Evolutionary conservation across 2,329 filamentous ascomycete genomes (phyloP), one percentile per base, ranked within the genome.

Genomic region (Paecilomyces variotii): DNA sequence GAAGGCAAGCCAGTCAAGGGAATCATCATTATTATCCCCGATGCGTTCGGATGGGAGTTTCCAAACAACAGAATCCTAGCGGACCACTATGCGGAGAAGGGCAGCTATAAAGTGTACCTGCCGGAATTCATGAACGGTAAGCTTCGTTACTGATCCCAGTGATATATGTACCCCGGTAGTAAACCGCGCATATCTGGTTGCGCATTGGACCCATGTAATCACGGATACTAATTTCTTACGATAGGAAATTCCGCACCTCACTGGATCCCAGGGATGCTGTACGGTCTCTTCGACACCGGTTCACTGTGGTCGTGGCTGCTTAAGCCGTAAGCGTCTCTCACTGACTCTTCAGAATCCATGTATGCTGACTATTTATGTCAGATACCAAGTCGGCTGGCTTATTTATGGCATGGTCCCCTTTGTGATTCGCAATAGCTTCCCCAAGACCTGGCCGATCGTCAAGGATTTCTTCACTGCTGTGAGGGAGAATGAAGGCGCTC

Each of bases 111-210:
- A 7, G 81, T 85, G 35, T 81, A 82, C 60, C 62, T 82, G n/a
- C 83, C 82, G 0, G 82, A 85, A 57, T 83, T 85, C 56, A 84
- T 84, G 76, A 70, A 75, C 60, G 79, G 78, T 77, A 61, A 49
- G 59, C 5, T n/a, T 64, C 4, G 24, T 14, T 32, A 39, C 24
- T 54, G 12, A 52, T 28, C 30, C n/a, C 9, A 19, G 3, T 19
- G 45, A 24, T 5, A 4, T 3, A 30, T 52, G 7, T 7, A 50
- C 30, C 30, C 28, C 30, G 30, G 4, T 45, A 24, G 12, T 19
- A 51, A 34, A 55, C 32, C 10, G 14, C 25, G 10, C 26, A 6
- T 35, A 11, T 50, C 3, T 14, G 19, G 39, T 19, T 50, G 34
- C 30, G n/a, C 28, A 34, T 28, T n/a, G 56, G 28, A 14, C n/a